Conservation (phyloP, 2,329 filamentous ascomycete genomes). For the Grosmannia clavigera region DNA sequence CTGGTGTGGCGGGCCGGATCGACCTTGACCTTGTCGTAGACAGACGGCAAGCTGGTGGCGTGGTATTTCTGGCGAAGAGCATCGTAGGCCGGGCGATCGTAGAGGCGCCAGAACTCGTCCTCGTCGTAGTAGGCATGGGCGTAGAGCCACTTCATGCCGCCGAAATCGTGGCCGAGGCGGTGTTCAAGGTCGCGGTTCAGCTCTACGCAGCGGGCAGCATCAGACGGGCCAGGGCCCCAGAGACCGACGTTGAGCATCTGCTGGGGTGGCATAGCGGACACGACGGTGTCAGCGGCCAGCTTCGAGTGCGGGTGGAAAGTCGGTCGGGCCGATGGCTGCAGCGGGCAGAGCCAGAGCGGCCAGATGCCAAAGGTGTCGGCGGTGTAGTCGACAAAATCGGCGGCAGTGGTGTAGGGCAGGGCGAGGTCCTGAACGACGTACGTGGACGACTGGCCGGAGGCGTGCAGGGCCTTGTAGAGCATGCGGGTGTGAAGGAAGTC, state of each 20-base stretch:
- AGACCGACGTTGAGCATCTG: constrained; percentile 53
- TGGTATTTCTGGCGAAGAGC: constrained; percentile 48
- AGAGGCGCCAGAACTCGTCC: constrained; percentile 55
- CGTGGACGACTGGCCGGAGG: constrained; percentile 48
- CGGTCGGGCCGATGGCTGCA: constrained; percentile 31
- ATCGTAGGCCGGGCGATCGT: constrained; percentile 45
- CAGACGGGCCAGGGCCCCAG: constrained; percentile 62
- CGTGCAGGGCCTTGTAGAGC: constrained; percentile 61
- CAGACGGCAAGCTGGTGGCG: constrained; percentile 48
- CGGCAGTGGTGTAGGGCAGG: constrained; percentile 39
- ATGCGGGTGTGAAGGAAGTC: constrained; percentile 63
- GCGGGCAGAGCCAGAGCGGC: constrained; percentile 48
- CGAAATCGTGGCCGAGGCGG: constrained; percentile 49
- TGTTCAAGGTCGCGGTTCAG: constrained; percentile 61
- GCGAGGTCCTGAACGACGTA: constrained; percentile 59
- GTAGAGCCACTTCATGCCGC: constrained; percentile 79
- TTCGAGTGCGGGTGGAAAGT: constrained; percentile 40
- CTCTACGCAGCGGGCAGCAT: constrained; percentile 42
- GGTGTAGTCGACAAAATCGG: constrained; percentile 44
- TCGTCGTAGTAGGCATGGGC: constrained; percentile 75
- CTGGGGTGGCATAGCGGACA: constrained; percentile 15
- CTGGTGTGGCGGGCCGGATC: not conserved
- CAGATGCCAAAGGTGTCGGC: constrained; percentile 38
- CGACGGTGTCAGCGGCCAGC: not conserved
- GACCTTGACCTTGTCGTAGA: constrained; percentile 55